Conservation (phyloP, 306 rosid genomes). For the Dryas alaskensis region DNA sequence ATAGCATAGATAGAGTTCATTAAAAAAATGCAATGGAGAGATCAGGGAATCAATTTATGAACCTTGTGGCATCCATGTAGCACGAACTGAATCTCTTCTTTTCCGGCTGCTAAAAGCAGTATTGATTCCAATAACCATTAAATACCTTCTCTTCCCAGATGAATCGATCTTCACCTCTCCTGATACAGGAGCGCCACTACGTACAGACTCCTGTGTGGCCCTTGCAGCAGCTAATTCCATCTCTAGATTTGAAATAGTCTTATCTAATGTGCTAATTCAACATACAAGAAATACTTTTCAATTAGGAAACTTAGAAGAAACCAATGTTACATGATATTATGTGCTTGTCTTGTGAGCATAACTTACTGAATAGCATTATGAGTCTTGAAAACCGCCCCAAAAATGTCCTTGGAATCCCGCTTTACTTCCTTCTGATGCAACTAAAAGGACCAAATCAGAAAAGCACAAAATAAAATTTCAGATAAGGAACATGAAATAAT, state of each 20-base stretch:
- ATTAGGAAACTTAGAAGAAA: not conserved
- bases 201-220: conserved; percentile 73
- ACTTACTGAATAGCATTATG: conserved; percentile 81
- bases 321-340: conserved; percentile 9
- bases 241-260: conserved; percentile 89
- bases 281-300: conserved; percentile 5
- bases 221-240: conserved; percentile 94
- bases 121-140: conserved; percentile 91
- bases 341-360: conserved; percentile 4
- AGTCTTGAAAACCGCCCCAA: conserved; percentile 58
- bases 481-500: conserved; percentile 11
- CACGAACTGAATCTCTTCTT: conserved; percentile 96
- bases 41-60: conserved; percentile 14
- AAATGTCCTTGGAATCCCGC: conserved; percentile 53
- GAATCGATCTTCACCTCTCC: conserved; percentile 48
- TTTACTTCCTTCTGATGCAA: conserved; percentile 68
- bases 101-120: conserved; percentile 98
- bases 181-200: conserved; percentile 64
- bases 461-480: conserved; percentile 13
- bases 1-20: not conserved
- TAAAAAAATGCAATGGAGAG: not conserved
- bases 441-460: conserved; percentile 43
- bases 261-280: conserved; percentile 67
- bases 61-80: conserved; percentile 99
- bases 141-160: conserved; percentile 60